Evolutionary conservation across 257 asterid genomes (phyloP), one percentile per base, ranked within the genome.

Genomic region (Gentiana straminea): DNA sequence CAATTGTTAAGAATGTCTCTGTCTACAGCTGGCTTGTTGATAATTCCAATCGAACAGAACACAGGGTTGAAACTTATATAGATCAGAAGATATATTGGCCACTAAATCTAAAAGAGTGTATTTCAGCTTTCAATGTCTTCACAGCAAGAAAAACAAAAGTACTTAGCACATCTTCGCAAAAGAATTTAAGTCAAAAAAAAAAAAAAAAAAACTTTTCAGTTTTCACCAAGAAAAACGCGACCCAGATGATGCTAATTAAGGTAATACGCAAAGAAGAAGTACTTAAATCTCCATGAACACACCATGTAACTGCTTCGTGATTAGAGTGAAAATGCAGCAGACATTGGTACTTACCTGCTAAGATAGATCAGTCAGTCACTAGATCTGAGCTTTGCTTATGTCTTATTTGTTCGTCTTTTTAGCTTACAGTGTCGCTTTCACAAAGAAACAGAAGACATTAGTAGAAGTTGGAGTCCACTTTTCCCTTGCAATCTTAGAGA

Each of bases 321-420:
- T 49, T 8, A 61, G 35, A 13, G 13, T 13, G 6, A 10, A 57
- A 60, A 41, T 15, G 24, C n/a, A 5, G 2, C 3, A 50, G 15
- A 43, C 35, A 12, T 3, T 12, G 54, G 24, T 24, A 32, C 64
- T 51, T 59, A 60, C 69, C 67, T 44, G 56, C 1, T 57, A 38
- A 51, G 43, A 41, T 41, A 55, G 12, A 51, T 24, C 24, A 24
- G 24, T 24, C 24, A 24, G 12, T 46, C 24, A 53, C 44, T 60
- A 72, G 77, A 72, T 72, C 77, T 68, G 55, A 36, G 59, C 15
- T 39, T 35, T 35, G 54, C 8, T 48, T 3, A 13, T 10, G 32
- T 45, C 35, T 2, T 33, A 33, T 33, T 58, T 32, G 37, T 52
- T 35, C 46, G 35, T 8, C 47, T 57, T 69, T 60, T 69, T 60